Conservation (phyloP, 305 asterid genomes). For the Petunia hybrid region DNA sequence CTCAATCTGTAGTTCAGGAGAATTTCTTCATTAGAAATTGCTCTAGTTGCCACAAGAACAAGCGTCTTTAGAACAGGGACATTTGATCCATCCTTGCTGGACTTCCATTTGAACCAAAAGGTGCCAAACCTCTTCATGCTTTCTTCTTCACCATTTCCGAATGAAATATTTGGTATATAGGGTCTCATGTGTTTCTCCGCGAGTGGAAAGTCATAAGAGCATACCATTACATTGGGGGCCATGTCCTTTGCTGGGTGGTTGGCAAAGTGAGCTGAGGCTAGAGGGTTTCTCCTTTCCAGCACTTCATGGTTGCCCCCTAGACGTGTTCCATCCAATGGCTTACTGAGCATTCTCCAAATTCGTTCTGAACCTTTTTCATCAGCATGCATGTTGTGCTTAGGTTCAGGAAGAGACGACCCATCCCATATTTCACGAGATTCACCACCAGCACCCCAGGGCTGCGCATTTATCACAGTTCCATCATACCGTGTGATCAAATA, state of each 20-base stretch:
- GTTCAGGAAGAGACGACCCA: conserved; percentile 45
- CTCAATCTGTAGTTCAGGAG: conserved; percentile 89
- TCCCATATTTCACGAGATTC: conserved; percentile 79
- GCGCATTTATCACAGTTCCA: conserved; percentile 85
- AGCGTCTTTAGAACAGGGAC: conserved; percentile 66
- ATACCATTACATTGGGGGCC: conserved; percentile 83
- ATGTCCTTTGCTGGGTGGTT: conserved; percentile 79
- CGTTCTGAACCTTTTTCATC: conserved; percentile 71
- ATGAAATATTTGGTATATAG: conserved; percentile 78
- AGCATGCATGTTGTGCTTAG: conserved; percentile 36
- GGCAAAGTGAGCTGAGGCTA: conserved; percentile 88
- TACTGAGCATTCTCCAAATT: conserved; percentile 80
- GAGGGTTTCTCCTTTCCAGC: conserved; percentile 86
- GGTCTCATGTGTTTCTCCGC: conserved; percentile 71
- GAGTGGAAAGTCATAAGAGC: conserved; percentile 85
- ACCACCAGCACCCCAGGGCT: conserved; percentile 93
- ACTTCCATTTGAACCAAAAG: conserved; percentile 94
- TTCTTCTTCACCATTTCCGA: conserved; percentile 70
- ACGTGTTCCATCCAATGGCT: conserved; percentile 68
- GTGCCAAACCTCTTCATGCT: conserved; percentile 84
- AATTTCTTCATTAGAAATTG: conserved; percentile 73
- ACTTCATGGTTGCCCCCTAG: conserved; percentile 55
- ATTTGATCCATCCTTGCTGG: conserved; percentile 40
- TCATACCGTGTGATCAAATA: conserved; percentile 91
- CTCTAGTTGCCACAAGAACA: conserved; percentile 77